phyloP scores from a whole-genome alignment of 1,139 yeast species.

The Sugiyamaella paludigena region DNA sequence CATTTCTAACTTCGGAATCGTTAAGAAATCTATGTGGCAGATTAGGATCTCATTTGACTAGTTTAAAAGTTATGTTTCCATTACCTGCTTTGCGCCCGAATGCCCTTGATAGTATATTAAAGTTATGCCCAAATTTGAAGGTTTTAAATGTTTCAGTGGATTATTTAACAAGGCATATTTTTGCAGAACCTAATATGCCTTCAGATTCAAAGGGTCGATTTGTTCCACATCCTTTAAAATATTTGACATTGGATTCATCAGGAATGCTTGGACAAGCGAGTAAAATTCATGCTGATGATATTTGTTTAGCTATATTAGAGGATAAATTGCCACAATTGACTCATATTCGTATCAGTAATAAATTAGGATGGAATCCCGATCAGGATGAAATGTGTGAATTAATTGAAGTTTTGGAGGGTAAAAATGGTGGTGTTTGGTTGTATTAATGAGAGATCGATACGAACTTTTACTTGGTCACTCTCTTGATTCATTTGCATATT shows the following conservation, averaged over 20 bases:
- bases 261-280: conserved; percentile 85
- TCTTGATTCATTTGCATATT: too few species aligned
- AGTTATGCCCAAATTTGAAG: conserved; percentile 68
- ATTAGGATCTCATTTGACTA: conserved; percentile 62
- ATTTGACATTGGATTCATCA: conserved; percentile 73
- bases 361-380: conserved; percentile 84
- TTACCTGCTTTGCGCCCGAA: conserved; percentile 74
- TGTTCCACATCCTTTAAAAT: conserved; percentile 54
- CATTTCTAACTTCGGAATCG: conserved; percentile 57
- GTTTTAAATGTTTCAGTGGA: conserved; percentile 74
- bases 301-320: conserved; percentile 80
- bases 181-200: conserved; percentile 34
- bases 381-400: conserved; percentile 66
- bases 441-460: conserved; percentile 8
- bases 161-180: conserved; percentile 56
- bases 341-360: conserved; percentile 64
- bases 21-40: conserved; percentile 59
- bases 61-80: conserved; percentile 74
- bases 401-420: conserved; percentile 42
- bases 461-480: too few species aligned
- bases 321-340: conserved; percentile 67
- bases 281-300: conserved; percentile 81
- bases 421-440: conserved; percentile 38
- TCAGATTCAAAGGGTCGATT: conserved; percentile 21
- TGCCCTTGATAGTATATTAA: conserved; percentile 70